Percentiles rank a stretch among this genome's conserved stretches.
These are phyloP conservation scores for Fusarium oligoseptatum DNA, from an alignment of 2,329 filamentous ascomycete genomes.

Conservation along the genomic window DNA sequence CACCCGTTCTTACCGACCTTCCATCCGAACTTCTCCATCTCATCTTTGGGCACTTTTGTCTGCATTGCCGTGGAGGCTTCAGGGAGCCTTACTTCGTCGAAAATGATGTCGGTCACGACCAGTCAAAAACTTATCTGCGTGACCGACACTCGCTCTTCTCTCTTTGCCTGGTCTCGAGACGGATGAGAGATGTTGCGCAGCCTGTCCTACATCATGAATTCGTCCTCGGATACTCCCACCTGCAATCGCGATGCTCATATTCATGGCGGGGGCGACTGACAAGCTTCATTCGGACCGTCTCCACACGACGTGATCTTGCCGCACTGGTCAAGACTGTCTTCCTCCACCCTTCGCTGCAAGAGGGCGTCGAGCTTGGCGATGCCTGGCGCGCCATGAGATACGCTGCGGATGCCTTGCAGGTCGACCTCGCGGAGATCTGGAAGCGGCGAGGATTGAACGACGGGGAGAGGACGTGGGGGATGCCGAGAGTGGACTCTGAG, in stretches of 20 bases:
- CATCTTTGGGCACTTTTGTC: constrained; percentile 30
- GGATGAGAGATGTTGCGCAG: constrained; percentile 14
- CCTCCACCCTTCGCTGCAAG: background rate
- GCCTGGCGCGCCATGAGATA: constrained; percentile 7
- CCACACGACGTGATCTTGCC: constrained; percentile 17
- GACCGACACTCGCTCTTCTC: constrained; percentile 10
- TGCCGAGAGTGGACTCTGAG: background rate
- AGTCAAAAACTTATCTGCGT: background rate
- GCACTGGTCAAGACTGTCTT: constrained; percentile 9
- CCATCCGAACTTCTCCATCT: constrained; percentile 22
- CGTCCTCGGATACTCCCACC: constrained; percentile 4
- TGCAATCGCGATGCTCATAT: background rate
- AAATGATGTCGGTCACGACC: background rate
- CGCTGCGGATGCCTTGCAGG: background rate
- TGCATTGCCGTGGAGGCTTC: constrained; percentile 23
- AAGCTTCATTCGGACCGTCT: constrained; percentile 20
- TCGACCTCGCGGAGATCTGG: background rate
- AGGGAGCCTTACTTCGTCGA: constrained; percentile 10
- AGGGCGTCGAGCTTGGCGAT: background rate
- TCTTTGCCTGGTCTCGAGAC: constrained; percentile 27
- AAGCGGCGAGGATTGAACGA: background rate
- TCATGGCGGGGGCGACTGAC: background rate
- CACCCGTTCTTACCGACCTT: constrained; percentile 3
- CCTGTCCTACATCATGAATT: constrained; percentile 35
- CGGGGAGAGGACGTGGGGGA: background rate